Conservation (phyloP, 1,284 basidiomycete genomes). For the Ceratobasidium sp. region DNA sequence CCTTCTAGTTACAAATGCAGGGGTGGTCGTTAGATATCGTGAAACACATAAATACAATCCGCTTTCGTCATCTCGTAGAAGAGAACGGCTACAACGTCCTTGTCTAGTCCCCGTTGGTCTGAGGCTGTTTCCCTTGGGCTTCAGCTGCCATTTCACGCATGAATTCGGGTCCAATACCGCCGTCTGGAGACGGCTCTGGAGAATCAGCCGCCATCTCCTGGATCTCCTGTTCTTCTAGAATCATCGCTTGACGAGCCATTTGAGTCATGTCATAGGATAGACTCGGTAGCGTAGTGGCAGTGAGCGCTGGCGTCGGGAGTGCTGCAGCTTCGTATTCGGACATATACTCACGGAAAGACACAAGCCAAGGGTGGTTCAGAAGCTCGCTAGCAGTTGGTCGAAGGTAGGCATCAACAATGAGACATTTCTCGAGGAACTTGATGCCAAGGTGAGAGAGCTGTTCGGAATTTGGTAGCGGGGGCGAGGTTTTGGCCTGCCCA, state of each 20-base stretch:
- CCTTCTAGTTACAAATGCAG: slow-evolving; percentile 34
- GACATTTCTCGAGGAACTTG: slow-evolving; percentile 91
- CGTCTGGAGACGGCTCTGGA: slow-evolving; percentile 27
- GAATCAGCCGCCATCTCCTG: slow-evolving; percentile 40
- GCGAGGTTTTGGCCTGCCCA: slow-evolving; percentile 95
- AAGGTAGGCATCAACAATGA: slow-evolving; percentile 85
- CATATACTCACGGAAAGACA: slow-evolving; percentile 74
- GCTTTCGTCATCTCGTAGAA: neutral
- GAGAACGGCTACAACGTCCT: neutral
- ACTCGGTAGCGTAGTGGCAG: slow-evolving; percentile 44
- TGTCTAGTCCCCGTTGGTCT: neutral
- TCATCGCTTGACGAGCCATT: slow-evolving; percentile 64
- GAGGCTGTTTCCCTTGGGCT: slow-evolving; percentile 12
- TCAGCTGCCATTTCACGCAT: slow-evolving; percentile 6
- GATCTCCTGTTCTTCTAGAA: slow-evolving; percentile 64
- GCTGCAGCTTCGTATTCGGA: slow-evolving; percentile 62
- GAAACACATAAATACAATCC: slow-evolving; percentile 24
- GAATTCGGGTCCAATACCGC: slow-evolving; percentile 15
- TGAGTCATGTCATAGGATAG: slow-evolving; percentile 59
- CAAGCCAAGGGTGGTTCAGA: slow-evolving; percentile 91
- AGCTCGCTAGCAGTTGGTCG: slow-evolving; percentile 89
- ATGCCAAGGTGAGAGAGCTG: slow-evolving; percentile 92
- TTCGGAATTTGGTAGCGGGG: slow-evolving; percentile 89
- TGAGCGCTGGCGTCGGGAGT: slow-evolving; percentile 32
- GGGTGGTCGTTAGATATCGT: neutral